Percentiles rank a stretch among this genome's conserved stretches.
These are phyloP conservation scores for Strigomonas culicis DNA, from an alignment of 208 protist genomes.

Conservation along the genomic window DNA sequence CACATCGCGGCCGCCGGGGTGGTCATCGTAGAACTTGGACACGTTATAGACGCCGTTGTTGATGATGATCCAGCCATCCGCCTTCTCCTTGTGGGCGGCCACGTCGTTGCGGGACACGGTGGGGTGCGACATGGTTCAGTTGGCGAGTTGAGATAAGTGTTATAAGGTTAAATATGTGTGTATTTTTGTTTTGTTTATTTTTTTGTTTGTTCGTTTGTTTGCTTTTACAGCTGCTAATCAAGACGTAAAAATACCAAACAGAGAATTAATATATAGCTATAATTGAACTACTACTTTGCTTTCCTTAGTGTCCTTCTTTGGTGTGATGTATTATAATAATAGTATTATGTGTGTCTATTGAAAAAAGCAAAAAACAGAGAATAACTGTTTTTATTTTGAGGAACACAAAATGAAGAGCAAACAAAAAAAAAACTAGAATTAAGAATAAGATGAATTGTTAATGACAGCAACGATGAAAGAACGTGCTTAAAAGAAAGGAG, in stretches of 20 bases:
- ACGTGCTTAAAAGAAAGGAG: not conserved
- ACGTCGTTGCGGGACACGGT: too few relatives aligned
- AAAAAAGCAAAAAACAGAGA: slow-evolving; percentile 1
- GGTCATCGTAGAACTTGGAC: slow-evolving; percentile 54
- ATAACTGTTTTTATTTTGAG: slow-evolving; percentile 32
- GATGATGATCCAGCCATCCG: slow-evolving; percentile 72
- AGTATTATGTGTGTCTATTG: not conserved
- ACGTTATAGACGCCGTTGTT: slow-evolving; percentile 79
- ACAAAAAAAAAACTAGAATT: slow-evolving; percentile 10
- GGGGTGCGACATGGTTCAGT: too few relatives aligned
- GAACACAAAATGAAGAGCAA: slow-evolving; percentile 24
- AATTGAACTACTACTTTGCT: too few relatives aligned
- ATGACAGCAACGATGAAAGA: not conserved
- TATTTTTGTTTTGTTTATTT: slow-evolving; percentile 1
- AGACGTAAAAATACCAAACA: too few relatives aligned
- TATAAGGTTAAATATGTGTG: too few relatives aligned
- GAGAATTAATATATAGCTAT: too few relatives aligned
- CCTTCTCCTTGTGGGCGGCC: too few relatives aligned
- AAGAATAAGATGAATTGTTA: slow-evolving; percentile 4
- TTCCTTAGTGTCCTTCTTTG: too few relatives aligned
- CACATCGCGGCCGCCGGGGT: slow-evolving; percentile 69
- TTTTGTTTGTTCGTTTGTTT: not conserved
- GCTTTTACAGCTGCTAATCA: not conserved
- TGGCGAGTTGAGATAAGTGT: too few relatives aligned
- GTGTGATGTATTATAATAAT: not conserved